Conservation (phyloP, 2,329 filamentous ascomycete species). For the Talaromyces marneffei region DNA sequence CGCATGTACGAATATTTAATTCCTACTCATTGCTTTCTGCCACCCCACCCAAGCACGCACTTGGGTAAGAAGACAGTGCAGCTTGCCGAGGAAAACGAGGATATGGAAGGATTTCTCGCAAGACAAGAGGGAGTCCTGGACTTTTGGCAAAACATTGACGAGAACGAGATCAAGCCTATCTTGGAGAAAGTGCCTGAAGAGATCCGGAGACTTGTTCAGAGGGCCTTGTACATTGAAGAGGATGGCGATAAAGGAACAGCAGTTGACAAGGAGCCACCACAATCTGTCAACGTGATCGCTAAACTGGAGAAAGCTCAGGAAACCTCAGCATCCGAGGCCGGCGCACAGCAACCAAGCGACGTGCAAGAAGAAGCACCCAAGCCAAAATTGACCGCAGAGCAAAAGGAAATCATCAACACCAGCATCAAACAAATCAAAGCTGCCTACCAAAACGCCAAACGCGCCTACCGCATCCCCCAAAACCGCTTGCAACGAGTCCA, state of each 20-base stretch:
- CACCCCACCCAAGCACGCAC: conserved; percentile 82
- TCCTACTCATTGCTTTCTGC: conserved; percentile 85
- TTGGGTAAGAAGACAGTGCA: conserved; percentile 79
- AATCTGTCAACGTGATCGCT: conserved; percentile 7
- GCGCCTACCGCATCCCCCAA: conserved; percentile 72
- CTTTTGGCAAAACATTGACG: conserved; percentile 80
- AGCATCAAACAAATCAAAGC: conserved; percentile 70
- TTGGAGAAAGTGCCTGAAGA: conserved; percentile 43
- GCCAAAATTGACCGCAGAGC: conserved; percentile 22
- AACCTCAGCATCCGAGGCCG: neutral
- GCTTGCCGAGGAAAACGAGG: conserved; percentile 65
- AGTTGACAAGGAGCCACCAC: conserved; percentile 17
- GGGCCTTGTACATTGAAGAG: conserved; percentile 36
- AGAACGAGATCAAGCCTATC: conserved; percentile 69
- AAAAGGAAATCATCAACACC: conserved; percentile 50
- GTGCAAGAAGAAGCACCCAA: neutral
- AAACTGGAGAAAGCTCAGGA: neutral
- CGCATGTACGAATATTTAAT: conserved; percentile 97
- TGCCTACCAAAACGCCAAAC: conserved; percentile 76
- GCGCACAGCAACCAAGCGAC: conserved; percentile 4
- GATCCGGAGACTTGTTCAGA: conserved; percentile 36
- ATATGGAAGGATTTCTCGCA: conserved; percentile 61
- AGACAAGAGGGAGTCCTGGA: conserved; percentile 70
- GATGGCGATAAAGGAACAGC: conserved; percentile 22
- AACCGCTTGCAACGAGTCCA: conserved; percentile 70